phyloP scores from a whole-genome alignment of 176 grass and related monocot genomes.

The Triticum monococcum region DNA sequence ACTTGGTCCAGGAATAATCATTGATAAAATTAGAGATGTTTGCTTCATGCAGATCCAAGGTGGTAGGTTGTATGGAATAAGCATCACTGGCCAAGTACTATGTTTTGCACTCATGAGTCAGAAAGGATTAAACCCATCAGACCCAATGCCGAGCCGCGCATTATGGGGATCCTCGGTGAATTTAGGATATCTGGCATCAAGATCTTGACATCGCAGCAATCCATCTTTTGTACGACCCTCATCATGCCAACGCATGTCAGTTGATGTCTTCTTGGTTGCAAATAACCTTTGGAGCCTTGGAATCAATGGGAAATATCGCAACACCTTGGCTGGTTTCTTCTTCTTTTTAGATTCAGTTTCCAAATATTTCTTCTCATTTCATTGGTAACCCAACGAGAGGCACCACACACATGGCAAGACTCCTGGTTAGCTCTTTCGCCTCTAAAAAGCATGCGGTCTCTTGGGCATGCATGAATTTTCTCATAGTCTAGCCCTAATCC shows the following conservation, averaged over 20 bases:
- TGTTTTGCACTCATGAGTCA: conserved; percentile 8
- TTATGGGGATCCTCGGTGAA: background rate
- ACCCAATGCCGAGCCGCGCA: background rate
- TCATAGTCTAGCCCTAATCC: too few relatives aligned
- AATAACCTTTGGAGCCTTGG: conserved; percentile 24
- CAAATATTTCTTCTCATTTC: too few relatives aligned
- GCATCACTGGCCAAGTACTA: too few relatives aligned
- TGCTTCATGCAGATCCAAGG: too few relatives aligned
- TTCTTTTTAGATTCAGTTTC: background rate
- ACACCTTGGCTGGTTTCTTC: conserved; percentile 24
- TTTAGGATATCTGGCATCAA: background rate
- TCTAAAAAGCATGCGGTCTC: too few relatives aligned
- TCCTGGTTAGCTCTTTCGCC: too few relatives aligned
- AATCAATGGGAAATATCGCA: conserved; percentile 38
- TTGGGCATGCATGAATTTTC: too few relatives aligned
- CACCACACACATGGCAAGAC: too few relatives aligned
- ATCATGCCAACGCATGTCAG: conserved; percentile 25
- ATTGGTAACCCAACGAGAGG: too few relatives aligned
- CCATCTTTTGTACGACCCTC: conserved; percentile 4
- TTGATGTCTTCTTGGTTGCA: background rate
- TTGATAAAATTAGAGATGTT: too few relatives aligned
- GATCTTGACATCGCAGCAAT: background rate
- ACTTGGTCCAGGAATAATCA: too few relatives aligned
- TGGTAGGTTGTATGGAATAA: too few relatives aligned
- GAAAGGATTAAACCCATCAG: conserved; percentile 15